Evolutionary conservation across 768 basidiomycete species (phyloP).

Genomic region (Tricholoma saponaceum): DNA sequence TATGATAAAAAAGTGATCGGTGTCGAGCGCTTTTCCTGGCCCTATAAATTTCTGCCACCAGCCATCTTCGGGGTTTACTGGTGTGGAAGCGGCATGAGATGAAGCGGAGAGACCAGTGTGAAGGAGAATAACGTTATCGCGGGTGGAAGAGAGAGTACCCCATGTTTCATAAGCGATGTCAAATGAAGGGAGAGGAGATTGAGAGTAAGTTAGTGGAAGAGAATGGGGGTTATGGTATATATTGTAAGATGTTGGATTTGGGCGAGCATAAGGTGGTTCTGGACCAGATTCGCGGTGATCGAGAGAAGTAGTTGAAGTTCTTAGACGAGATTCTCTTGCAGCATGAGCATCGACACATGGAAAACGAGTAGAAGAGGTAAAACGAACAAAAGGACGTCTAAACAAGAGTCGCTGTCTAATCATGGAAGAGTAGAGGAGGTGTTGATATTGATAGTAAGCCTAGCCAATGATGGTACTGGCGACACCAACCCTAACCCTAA

Average conservation of each 20-base stretch:
- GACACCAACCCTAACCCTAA: constrained; percentile 11
- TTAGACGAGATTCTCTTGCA: constrained; percentile 54
- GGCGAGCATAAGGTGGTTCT: constrained; percentile 79
- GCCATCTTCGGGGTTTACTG: constrained; percentile 72
- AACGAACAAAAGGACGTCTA: not conserved
- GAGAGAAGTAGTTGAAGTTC: constrained; percentile 19
- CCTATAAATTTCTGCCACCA: constrained; percentile 99
- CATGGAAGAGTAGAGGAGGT: too few species aligned
- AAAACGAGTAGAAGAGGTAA: constrained; percentile 34
- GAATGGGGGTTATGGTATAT: constrained; percentile 59
- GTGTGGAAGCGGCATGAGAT: constrained; percentile 87
- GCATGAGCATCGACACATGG: constrained; percentile 85
- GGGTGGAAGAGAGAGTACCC: constrained; percentile 77
- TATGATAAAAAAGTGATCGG: constrained; percentile 85
- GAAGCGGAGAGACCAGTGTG: constrained; percentile 96
- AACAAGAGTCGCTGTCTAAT: too few species aligned
- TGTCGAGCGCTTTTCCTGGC: constrained; percentile 91
- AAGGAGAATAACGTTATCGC: constrained; percentile 88
- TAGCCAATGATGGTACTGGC: too few species aligned
- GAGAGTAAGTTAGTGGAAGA: constrained; percentile 57
- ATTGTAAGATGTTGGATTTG: constrained; percentile 69
- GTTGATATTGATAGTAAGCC: too few species aligned
- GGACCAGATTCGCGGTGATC: constrained; percentile 53
- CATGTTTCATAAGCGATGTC: constrained; percentile 98
- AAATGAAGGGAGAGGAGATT: constrained; percentile 57